phyloP scores from a whole-genome alignment of 116 monocot species.

The Posidonia oceanica region DNA sequence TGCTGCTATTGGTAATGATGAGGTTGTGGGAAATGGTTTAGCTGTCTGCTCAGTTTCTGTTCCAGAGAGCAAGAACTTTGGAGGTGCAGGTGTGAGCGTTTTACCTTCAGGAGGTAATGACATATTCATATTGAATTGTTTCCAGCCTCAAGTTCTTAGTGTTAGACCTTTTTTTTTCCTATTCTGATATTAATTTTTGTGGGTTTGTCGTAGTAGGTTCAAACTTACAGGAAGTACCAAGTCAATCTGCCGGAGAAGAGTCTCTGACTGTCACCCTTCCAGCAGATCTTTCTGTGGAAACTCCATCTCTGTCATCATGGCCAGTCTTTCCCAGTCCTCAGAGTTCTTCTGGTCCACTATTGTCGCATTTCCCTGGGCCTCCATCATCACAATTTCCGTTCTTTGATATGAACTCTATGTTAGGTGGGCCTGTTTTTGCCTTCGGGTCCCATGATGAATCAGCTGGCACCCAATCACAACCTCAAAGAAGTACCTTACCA shows the following conservation, averaged over 20 bases:
- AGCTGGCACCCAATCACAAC: slow-evolving; percentile 32
- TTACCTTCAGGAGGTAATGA: slow-evolving; percentile 22
- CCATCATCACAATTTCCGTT: slow-evolving; percentile 65
- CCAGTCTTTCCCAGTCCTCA: slow-evolving; percentile 58
- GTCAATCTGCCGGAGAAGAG: slow-evolving; percentile 53
- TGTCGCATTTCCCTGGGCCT: slow-evolving; percentile 61
- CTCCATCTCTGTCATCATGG: slow-evolving; percentile 59
- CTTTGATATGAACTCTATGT: slow-evolving; percentile 69
- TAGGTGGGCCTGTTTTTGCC: slow-evolving; percentile 62
- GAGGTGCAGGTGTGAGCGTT: slow-evolving; percentile 13
- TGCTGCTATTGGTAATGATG: slow-evolving; percentile 61
- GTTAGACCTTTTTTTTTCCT: neutral
- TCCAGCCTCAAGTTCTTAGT: neutral
- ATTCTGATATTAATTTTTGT: neutral
- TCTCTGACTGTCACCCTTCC: slow-evolving; percentile 71
- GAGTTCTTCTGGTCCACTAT: slow-evolving; percentile 48
- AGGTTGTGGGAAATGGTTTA: slow-evolving; percentile 19
- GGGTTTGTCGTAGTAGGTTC: neutral
- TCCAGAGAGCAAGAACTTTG: slow-evolving; percentile 21
- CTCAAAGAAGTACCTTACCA: slow-evolving; percentile 30
- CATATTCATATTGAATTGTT: neutral
- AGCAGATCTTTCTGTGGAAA: slow-evolving; percentile 95
- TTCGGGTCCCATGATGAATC: slow-evolving; percentile 64
- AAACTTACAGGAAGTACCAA: slow-evolving; percentile 16
- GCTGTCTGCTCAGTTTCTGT: slow-evolving; percentile 11